phyloP scores from a whole-genome alignment of 805 yeast genomes.

The Myxozyma kluyveri region DNA sequence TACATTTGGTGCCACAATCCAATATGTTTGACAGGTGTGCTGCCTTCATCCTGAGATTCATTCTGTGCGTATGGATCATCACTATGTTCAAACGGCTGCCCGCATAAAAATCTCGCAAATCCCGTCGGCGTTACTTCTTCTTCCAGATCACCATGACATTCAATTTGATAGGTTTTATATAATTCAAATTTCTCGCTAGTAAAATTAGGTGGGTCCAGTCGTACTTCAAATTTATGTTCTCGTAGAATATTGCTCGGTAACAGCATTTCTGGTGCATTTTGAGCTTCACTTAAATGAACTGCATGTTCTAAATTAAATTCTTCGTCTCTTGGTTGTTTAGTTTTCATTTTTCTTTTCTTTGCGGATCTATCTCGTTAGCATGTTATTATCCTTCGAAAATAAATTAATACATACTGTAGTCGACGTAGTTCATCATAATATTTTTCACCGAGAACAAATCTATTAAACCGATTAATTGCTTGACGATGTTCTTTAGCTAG shows the following conservation, averaged over 20 bases:
- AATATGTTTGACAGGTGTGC: slow-evolving; percentile 41
- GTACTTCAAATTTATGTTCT: slow-evolving; percentile 13
- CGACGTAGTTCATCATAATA: slow-evolving; percentile 6
- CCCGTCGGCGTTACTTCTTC: slow-evolving; percentile 46
- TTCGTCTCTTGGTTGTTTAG: too few relatives aligned
- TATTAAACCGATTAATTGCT: slow-evolving; percentile 57
- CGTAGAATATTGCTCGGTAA: too few relatives aligned
- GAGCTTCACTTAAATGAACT: too few relatives aligned
- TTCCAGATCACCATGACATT: slow-evolving; percentile 62
- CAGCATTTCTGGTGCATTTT: too few relatives aligned
- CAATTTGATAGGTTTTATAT: slow-evolving; percentile 66
- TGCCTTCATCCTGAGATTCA: not conserved
- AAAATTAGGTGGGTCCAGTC: slow-evolving; percentile 15
- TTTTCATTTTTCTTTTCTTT: too few relatives aligned
- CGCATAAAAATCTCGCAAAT: slow-evolving; percentile 68
- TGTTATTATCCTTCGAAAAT: not conserved
- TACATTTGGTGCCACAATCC: slow-evolving; percentile 74
- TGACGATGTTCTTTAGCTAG: slow-evolving; percentile 66
- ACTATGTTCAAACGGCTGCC: slow-evolving; percentile 52
- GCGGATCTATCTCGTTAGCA: too few relatives aligned
- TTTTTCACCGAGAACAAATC: slow-evolving; percentile 19
- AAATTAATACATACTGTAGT: not conserved
- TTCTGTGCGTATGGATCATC: not conserved
- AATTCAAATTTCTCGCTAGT: slow-evolving; percentile 37
- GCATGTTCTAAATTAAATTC: too few relatives aligned